Base-by-base conservation (phyloP, 345 rosid species). In the Gynandropsis gynandra region DNA sequence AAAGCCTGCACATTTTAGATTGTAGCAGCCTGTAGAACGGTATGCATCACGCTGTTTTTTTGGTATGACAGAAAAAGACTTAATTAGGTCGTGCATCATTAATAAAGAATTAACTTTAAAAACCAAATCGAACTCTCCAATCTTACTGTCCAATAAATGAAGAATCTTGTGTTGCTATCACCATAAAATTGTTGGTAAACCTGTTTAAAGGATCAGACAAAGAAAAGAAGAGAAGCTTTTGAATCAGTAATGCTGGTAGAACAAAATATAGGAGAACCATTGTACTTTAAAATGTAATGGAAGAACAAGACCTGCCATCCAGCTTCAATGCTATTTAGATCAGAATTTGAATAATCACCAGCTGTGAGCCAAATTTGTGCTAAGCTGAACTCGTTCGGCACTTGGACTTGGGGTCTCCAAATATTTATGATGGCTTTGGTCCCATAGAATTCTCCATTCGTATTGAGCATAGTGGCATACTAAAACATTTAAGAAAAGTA, bases 111-210 rank as follows among this genome's bases (percentile, higher is more conserved):
- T 1, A 36, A 36, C 14, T n/a, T 8, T 1, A 1, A 11, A 10
- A 27, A 1, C 2, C 9, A 27, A 29, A 15, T 39, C 1, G 5
- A 13, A 0, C 8, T 9, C 4, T 1, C 10, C 0, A 20, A 42
- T 57, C 68, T 73, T 15, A 73, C 74, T 0, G 74, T 76, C 75
- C 73, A 72, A 13, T 41, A 72, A 12, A 33, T 5, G 51, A 70
- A 76, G 11, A 15, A 6, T 48, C 65, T 40, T 10, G 68, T 27
- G 0, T 47, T 1, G 0, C 31, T 16, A 21, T 56, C 53, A 2
- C 3, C 20, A 10, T 40, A 13, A 1, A 0, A 0, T 4, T 10
- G 40, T 34, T 54, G 42, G 10, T 42, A 61, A 11, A 56, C 55
- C 48, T 6, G 9, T 17, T 50, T 10, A 46, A 15, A 4, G 0